Evolutionary conservation across 805 yeast genomes (phyloP).

Genomic region (Saturnispora gosingensis): DNA sequence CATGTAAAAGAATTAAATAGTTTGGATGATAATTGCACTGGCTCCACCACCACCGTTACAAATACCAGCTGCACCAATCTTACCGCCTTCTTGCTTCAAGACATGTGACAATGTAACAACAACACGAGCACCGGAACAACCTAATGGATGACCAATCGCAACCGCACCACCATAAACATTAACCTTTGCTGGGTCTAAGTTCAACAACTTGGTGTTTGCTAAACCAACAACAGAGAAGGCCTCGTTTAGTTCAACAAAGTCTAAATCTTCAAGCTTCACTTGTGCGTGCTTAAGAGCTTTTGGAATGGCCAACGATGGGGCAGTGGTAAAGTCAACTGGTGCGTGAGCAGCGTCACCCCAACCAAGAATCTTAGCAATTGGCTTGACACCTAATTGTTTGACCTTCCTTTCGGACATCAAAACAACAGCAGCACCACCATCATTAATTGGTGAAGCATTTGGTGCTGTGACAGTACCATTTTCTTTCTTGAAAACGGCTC

Average conservation of each 20-base stretch:
- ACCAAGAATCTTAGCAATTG: slow-evolving; percentile 80
- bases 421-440: slow-evolving; percentile 95
- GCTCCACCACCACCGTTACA: slow-evolving; percentile 99
- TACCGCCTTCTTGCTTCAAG: slow-evolving; percentile 75
- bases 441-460: slow-evolving; percentile 92
- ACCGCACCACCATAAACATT: slow-evolving; percentile 95
- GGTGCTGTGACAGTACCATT: slow-evolving; percentile 96
- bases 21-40: slow-evolving; percentile 81
- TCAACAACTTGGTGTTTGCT: slow-evolving; percentile 70
- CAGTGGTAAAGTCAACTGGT: slow-evolving; percentile 92
- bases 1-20: slow-evolving; percentile 26
- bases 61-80: slow-evolving; percentile 88
- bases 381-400: slow-evolving; percentile 77
- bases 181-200: slow-evolving; percentile 55
- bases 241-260: slow-evolving; percentile 92
- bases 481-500: slow-evolving; percentile 91
- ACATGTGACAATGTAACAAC: slow-evolving; percentile 79
- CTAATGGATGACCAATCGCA: slow-evolving; percentile 91
- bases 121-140: slow-evolving; percentile 93
- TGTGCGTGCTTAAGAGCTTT: slow-evolving; percentile 89
- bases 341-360: slow-evolving; percentile 99
- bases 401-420: slow-evolving; percentile 79
- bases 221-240: slow-evolving; percentile 96
- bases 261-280: slow-evolving; percentile 55
- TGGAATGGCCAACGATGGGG: slow-evolving; percentile 92